These are phyloP conservation scores for Parathielavia hyrcaniae DNA, from an alignment of 495 filamentous ascomycete species.

Conservation along the genomic window DNA sequence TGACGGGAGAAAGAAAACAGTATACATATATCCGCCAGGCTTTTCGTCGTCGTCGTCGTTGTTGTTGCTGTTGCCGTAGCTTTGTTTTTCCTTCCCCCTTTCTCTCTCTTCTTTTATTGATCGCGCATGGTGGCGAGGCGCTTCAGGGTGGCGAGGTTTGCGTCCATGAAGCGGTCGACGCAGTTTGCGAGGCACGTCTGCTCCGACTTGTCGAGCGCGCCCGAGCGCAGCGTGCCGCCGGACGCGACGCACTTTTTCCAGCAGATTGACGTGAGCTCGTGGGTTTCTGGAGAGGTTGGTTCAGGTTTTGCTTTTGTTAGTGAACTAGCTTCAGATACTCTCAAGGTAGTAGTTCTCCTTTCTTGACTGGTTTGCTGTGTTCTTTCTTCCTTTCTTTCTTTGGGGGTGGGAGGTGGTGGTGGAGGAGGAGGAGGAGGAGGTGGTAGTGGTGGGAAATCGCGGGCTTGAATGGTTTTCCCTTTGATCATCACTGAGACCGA, in stretches of 20 bases:
- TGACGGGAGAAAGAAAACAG: too few relatives aligned
- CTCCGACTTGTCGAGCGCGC: slow-evolving; percentile 66
- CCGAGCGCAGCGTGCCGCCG: slow-evolving; percentile 54
- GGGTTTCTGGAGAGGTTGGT: too few relatives aligned
- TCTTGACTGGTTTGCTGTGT: neutral
- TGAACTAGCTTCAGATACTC: too few relatives aligned
- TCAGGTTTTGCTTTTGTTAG: too few relatives aligned
- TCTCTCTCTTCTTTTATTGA: neutral
- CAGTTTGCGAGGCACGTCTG: slow-evolving; percentile 82
- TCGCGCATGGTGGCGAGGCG: slow-evolving; percentile 56
- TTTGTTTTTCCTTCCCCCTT: too few relatives aligned
- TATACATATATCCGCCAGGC: too few relatives aligned
- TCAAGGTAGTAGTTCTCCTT: too few relatives aligned
- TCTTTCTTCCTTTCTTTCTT: too few relatives aligned
- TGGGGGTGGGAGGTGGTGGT: neutral
- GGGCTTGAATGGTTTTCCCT: neutral
- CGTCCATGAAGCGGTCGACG: slow-evolving; percentile 87
- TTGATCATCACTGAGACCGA: neutral
- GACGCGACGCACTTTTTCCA: slow-evolving; percentile 78
- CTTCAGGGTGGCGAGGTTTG: slow-evolving; percentile 70
- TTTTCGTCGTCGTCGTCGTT: too few relatives aligned
- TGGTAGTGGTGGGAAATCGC: too few relatives aligned
- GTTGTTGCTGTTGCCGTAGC: too few relatives aligned
- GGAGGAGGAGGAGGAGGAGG: neutral
- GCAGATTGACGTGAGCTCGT: slow-evolving; percentile 80